These are phyloP conservation scores for Steccherinum ochraceum DNA, from an alignment of 768 basidiomycete genomes.

Conservation along the genomic window DNA sequence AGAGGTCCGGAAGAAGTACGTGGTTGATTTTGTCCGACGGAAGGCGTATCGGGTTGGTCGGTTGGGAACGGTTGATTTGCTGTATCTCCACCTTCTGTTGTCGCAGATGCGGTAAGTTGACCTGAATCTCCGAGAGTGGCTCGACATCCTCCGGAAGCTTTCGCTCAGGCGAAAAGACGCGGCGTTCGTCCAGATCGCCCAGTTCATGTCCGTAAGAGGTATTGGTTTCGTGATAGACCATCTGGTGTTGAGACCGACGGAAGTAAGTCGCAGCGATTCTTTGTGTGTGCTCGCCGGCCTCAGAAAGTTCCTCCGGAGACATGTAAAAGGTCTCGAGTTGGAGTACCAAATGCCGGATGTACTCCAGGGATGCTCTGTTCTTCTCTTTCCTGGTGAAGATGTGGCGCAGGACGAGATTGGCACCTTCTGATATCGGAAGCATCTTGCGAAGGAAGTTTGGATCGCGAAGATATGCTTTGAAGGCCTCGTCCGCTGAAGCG, in stretches of 20 bases:
- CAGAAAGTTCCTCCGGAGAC: slow-evolving; percentile 9
- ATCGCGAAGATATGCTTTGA: slow-evolving; percentile 74
- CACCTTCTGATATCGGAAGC: slow-evolving; percentile 25
- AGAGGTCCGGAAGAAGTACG: not conserved
- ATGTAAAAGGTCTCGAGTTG: slow-evolving; percentile 49
- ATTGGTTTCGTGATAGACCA: slow-evolving; percentile 10
- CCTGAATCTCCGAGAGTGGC: not conserved
- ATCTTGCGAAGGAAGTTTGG: slow-evolving; percentile 61
- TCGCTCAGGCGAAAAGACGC: not conserved
- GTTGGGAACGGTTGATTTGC: not conserved
- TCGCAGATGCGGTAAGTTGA: not conserved
- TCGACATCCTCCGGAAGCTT: not conserved
- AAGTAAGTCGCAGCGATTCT: not conserved
- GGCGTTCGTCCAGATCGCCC: not conserved
- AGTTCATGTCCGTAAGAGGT: not conserved
- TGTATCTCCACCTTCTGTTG: not conserved
- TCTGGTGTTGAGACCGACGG: not conserved
- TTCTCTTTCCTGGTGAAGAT: slow-evolving; percentile 22
- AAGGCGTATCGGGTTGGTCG: not conserved
- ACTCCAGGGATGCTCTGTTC: slow-evolving; percentile 21
- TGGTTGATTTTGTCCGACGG: not conserved
- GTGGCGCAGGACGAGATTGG: slow-evolving; percentile 22
- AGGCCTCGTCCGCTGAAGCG: slow-evolving; percentile 71
- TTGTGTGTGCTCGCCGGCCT: slow-evolving; percentile 7
- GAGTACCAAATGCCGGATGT: slow-evolving; percentile 49